A percentile compares a stretch with the other conserved stretches of the same genome.
phyloP scores from a whole-genome alignment of 2,329 filamentous ascomycete genomes.

The Fonsecaea erecta region DNA sequence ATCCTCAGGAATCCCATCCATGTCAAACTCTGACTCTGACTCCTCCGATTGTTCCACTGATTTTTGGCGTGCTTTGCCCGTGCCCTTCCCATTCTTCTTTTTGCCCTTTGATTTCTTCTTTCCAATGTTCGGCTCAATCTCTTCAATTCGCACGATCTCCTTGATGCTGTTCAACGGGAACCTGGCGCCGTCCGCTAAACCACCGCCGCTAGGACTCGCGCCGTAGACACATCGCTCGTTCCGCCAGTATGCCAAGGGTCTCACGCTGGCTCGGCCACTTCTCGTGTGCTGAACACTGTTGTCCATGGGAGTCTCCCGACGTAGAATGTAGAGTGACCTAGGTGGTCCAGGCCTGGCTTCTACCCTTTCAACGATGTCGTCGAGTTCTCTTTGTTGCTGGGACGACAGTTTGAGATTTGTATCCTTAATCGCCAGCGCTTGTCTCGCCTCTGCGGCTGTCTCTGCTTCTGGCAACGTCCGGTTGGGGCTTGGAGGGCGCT shows the following conservation, averaged over 20 bases:
- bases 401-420: conserved; percentile 40
- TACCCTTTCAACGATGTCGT: conserved; percentile 51
- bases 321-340: conserved; percentile 56
- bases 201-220: conserved; percentile 50
- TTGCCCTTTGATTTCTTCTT: conserved; percentile 46
- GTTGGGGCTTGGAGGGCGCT: conserved; percentile 23
- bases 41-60: conserved; percentile 22
- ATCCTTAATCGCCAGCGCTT: conserved; percentile 35
- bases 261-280: conserved; percentile 76
- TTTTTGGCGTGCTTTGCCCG: conserved; percentile 18
- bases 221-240: conserved; percentile 78
- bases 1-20: conserved; percentile 44
- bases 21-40: conserved; percentile 44
- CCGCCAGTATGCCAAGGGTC: conserved; percentile 82
- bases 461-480: conserved; percentile 44
- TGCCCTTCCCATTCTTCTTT: conserved; percentile 43
- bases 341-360: conserved; percentile 53
- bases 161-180: conserved; percentile 74
- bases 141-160: conserved; percentile 76
- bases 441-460: conserved; percentile 37
- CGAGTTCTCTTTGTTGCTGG: conserved; percentile 45
- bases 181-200: conserved; percentile 51
- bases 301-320: conserved; percentile 58
- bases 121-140: conserved; percentile 52
- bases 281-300: conserved; percentile 67